Evolutionary conservation across 371 early-diverging fungal genomes (phyloP).

Genomic region (Mucor irregularis): DNA sequence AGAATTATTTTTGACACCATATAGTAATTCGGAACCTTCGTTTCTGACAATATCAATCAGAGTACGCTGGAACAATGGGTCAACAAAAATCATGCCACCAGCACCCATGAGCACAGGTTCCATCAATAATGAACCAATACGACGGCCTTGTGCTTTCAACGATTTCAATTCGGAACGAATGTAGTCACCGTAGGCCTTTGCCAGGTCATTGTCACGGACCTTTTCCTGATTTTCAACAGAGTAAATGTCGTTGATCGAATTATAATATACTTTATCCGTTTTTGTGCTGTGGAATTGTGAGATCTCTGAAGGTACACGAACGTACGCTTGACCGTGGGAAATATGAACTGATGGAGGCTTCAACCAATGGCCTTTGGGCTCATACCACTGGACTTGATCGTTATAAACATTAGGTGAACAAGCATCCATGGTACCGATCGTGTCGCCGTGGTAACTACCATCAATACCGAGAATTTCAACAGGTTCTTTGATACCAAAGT

Average conservation of each 20-base stretch:
- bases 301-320: conserved; percentile 44
- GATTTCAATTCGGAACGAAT: conserved; percentile 46
- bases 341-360: conserved; percentile 68
- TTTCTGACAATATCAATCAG: conserved; percentile 61
- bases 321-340: conserved; percentile 57
- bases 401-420: conserved; percentile 78
- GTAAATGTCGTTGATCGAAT: conserved; percentile 41
- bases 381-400: conserved; percentile 77
- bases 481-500: conserved; percentile 38
- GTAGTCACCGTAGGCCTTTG: conserved; percentile 47
- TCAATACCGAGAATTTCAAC: conserved; percentile 71
- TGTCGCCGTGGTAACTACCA: conserved; percentile 86
- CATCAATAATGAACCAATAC: conserved; percentile 77
- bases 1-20: conserved; percentile 12
- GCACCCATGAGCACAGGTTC: conserved; percentile 84
- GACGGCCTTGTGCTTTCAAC: conserved; percentile 46
- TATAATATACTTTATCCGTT: conserved; percentile 21
- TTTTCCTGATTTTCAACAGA: conserved; percentile 23
- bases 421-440: conserved; percentile 85
- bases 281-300: conserved; percentile 5
- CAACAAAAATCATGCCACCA: conserved; percentile 85
- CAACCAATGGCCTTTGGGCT: conserved; percentile 76
- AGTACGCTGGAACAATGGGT: conserved; percentile 77
- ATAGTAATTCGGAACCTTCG: conserved; percentile 45
- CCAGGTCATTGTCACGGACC: conserved; percentile 23